Evolutionary conservation across 2,329 filamentous ascomycete species (phyloP), one percentile per base, ranked within the genome.

Genomic region (Aspergillus ustus): DNA sequence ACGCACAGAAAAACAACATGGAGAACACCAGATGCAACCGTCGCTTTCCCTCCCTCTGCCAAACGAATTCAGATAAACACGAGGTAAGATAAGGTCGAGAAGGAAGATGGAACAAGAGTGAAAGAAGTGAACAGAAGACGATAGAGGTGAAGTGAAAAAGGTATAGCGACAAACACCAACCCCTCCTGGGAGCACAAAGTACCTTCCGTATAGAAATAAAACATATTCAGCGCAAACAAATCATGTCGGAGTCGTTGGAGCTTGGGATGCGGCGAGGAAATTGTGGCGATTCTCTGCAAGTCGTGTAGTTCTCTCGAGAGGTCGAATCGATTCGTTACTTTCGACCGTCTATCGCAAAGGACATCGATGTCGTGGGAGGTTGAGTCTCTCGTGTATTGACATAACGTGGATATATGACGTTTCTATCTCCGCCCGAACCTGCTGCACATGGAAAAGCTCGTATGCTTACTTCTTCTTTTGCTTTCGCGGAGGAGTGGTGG

Each of bases 341-440:
- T 62, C 66, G 67, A 65, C 65, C 67, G 66, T 68, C 65, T 66
- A 68, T 64, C 62, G 66, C 60, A 65, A 58, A 63, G 65, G 66
- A 62, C 66, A 63, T 68, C 65, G 67, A 66, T 71, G 68, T 73
- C 72, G 69, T 70, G 63, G 66, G 64, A 67, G 64, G 58, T 56
- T 67, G 66, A 63, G 63, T 65, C 61, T 66, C 63, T 70, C 61
- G 65, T 66, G 63, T 65, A 60, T 60, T 67, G 67, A 66, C 60
- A 66, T 66, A 63, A 64, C 66, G 65, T 68, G 68, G 68, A 65
- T 69, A 66, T 66, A 65, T 68, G 59, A 70, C 68, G 69, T 69
- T 66, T 73, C 54, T 88, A 96, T 91, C 92, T 92, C 83, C 93
- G 91, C 84, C 92, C 92, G 89, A 96, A 96, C 90, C 92, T 96